Evolutionary conservation across 495 filamentous ascomycete species (phyloP).

Genomic region (Penicillium canariense): DNA sequence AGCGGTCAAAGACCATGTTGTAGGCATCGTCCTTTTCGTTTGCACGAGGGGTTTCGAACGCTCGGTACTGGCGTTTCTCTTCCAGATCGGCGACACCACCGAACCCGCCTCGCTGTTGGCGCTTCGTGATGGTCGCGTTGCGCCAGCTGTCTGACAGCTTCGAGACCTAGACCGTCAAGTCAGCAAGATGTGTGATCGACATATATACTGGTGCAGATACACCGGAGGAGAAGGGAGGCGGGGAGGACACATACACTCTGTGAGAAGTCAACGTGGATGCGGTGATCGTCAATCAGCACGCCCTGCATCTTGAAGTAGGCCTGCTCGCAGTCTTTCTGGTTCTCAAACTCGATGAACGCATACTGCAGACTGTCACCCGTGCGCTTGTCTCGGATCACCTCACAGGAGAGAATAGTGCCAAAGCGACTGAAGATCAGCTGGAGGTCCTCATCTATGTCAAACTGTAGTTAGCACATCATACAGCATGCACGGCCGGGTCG

Average conservation of each 20-base stretch:
- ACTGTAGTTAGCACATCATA: slow-evolving; percentile 13
- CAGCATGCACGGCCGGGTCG: neutral
- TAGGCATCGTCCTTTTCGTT: slow-evolving; percentile 61
- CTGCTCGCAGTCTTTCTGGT: slow-evolving; percentile 88
- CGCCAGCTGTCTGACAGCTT: slow-evolving; percentile 91
- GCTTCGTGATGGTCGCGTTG: slow-evolving; percentile 79
- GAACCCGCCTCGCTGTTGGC: slow-evolving; percentile 75
- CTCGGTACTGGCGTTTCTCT: slow-evolving; percentile 84
- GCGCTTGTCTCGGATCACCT: slow-evolving; percentile 91
- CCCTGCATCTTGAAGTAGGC: slow-evolving; percentile 99
- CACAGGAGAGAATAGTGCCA: slow-evolving; percentile 90
- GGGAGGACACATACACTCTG: slow-evolving; percentile 67
- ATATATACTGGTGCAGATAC: neutral
- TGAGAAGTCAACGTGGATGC: slow-evolving; percentile 98
- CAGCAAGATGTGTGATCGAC: slow-evolving; percentile 11
- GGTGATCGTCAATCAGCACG: slow-evolving; percentile 93
- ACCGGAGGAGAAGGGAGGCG: neutral
- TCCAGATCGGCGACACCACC: slow-evolving; percentile 84
- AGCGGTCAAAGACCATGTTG: slow-evolving; percentile 78
- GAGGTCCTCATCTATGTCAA: slow-evolving; percentile 77
- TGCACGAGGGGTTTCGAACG: slow-evolving; percentile 55
- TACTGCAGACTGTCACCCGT: slow-evolving; percentile 96
- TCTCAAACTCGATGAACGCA: slow-evolving; percentile 95
- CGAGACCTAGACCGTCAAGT: slow-evolving; percentile 55
- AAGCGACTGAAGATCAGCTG: slow-evolving; percentile 96